Evolutionary conservation across 2,329 filamentous ascomycete genomes (phyloP), one percentile per base, ranked within the genome.

Genomic region (Exophiala oligosperma): DNA sequence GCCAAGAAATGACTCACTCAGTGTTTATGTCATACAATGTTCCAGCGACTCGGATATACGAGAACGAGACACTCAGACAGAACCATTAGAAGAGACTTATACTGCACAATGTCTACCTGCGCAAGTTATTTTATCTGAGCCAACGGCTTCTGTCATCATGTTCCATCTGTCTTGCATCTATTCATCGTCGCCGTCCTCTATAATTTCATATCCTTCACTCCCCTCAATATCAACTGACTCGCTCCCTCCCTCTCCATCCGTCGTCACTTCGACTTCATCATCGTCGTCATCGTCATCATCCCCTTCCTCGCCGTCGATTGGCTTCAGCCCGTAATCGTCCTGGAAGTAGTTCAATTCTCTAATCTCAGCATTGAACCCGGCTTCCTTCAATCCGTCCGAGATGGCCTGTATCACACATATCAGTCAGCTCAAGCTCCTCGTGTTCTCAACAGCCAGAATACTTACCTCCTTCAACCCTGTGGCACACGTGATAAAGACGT

Each of bases 401-500:
- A 96, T 85, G 59, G 82, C 83, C 91, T 96, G 67, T 43, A 59
- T 55, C 41, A 37, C 64, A 29, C 21, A 55, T 49, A 59, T 58
- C 57, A 57, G 64, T 65, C 35, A 57, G 63, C 54, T 66, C 63
- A 62, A 57, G 55, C 43, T n/a, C 17, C 4, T 23, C 40, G 4
- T 43, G 55, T 54, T 17, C 54, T 24, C 49, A 50, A 48, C 23
- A 17, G n/a, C 38, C 56, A 24, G 52, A 43, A 48, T 60, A 80
- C 86, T 76, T 77, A 94, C 91, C 80, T 96, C 90, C 67, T 87
- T 81, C 83, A 97, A 89, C 49, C 91, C 83, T 14, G 89, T 88
- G 21, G 91, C 90, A 71, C 93, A 97, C 6, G 93, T 96, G 52
- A 97, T 82, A 2, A 97, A 86, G 52, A 97, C 77, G 71, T 97